These are phyloP conservation scores for Escovopsis sp. DNA, from an alignment of 2,329 filamentous ascomycete species.

Conservation along the genomic window DNA sequence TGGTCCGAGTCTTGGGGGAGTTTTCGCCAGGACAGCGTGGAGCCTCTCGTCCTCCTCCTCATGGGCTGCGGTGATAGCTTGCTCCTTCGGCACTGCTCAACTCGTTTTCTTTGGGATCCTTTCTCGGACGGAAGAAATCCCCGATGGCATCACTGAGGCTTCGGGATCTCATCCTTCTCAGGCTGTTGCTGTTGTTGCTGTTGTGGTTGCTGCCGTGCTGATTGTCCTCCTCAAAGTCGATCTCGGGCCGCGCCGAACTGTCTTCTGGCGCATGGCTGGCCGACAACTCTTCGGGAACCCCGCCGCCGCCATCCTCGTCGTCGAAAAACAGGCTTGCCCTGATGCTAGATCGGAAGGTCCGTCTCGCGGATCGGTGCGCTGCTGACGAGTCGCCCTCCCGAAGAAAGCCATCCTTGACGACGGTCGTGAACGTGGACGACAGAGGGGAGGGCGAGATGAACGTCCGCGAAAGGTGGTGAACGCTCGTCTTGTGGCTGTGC, in stretches of 20 bases:
- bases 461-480: constrained; percentile 24
- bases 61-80: not conserved
- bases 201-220: too few species aligned
- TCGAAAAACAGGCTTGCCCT: constrained; percentile 40
- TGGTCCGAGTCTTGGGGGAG: too few species aligned
- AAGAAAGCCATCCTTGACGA: constrained; percentile 41
- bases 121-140: constrained; percentile 23
- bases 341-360: constrained; percentile 31
- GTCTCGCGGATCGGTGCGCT: constrained; percentile 28
- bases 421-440: constrained; percentile 42
- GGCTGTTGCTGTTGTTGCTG: not conserved
- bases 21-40: too few species aligned
- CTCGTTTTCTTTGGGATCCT: constrained; percentile 11
- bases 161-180: constrained; percentile 16
- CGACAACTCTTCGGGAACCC: constrained; percentile 7
- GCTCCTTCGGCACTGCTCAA: not conserved
- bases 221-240: too few species aligned
- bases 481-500: constrained; percentile 15
- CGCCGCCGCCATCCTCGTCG: constrained; percentile 20
- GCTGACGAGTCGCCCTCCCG: constrained; percentile 27
- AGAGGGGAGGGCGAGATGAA: constrained; percentile 46
- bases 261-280: constrained; percentile 13
- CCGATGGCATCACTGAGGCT: constrained; percentile 29
- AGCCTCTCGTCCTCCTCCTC: not conserved
- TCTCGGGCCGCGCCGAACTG: constrained; percentile 8